Evolutionary conservation across 2,329 filamentous ascomycete genomes (phyloP), one percentile per base, ranked within the genome.

Genomic region (Apiospora malaysiana): DNA sequence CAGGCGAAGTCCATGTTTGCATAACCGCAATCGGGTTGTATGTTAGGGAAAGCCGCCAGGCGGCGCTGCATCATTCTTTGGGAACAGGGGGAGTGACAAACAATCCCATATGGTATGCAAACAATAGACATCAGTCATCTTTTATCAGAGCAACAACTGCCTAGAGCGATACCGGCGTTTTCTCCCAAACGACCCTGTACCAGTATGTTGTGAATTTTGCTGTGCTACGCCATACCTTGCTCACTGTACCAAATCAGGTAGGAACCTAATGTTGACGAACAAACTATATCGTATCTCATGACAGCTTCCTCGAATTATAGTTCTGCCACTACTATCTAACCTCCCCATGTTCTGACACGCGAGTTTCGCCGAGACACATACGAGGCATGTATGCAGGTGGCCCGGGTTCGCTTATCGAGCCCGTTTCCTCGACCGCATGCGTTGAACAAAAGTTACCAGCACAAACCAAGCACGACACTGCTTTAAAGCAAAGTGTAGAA

Each of bases 201-300:
- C n/a, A n/a, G n/a, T 32, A 59, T 27, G 37, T 59, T 37, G 51
- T 32, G 10, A 12, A 37, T 21, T 59, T 27, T 21, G 27, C 27
- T 8, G 23, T 59, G 16, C 27, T 59, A 59, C 49, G 51, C 51
- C 27, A 59, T 59, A 59, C 51, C 32, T 40, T 16, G 27, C 32
- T 37, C 51, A 59, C 27, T 37, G 51, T 37, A 32, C 51, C 51
- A 9, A 59, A 59, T 63, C 56, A 63, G 56, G 56, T n/a, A 63
- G 56, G 56, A 32, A n/a, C 21, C 56, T 63, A 63, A 40, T 40
- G 32, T 32, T 63, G 40, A 40, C 40, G 32, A 40, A 63, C 32
- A 21, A 63, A 63, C 18, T 63, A 37, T 63, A 40, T 63, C 56
- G 56, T 63, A 63, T 63, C 56, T 40, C 56, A 63, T 63, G 56